A percentile compares a stretch with the other conserved stretches of the same genome.
These are phyloP conservation scores for Madurella fahalii DNA, from an alignment of 2,329 filamentous ascomycete genomes.

Conservation along the genomic window DNA sequence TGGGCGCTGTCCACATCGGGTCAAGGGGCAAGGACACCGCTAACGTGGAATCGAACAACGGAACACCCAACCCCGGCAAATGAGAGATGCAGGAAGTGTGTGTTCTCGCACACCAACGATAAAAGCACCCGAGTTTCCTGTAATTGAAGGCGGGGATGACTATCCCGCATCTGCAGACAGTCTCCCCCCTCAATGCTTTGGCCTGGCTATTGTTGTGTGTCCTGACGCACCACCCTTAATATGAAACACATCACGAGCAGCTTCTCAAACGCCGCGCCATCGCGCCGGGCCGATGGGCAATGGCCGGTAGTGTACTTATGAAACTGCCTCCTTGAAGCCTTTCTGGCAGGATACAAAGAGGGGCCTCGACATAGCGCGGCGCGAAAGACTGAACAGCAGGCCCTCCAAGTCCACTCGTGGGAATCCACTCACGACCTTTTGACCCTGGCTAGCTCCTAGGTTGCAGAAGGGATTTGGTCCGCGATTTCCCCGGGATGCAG, in stretches of 20 bases:
- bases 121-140: conserved; percentile 1
- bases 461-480: conserved; percentile 1
- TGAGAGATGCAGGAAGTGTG: conserved; percentile 9
- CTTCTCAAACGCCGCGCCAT: background rate
- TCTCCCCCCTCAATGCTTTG: background rate
- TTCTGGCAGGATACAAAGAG: background rate
- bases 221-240: background rate
- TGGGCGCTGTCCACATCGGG: background rate
- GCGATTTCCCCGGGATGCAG: conserved; percentile 7
- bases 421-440: background rate
- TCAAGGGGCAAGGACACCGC: background rate
- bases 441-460: background rate
- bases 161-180: too few relatives aligned
- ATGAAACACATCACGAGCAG: background rate
- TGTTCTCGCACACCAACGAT: conserved; percentile 1
- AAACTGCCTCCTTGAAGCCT: background rate
- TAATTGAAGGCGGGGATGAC: too few relatives aligned
- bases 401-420: background rate
- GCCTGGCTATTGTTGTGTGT: background rate
- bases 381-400: background rate
- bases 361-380: background rate
- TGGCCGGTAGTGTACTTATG: background rate
- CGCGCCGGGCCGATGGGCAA: background rate
- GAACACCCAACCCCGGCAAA: conserved; percentile 5
- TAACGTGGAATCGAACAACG: background rate